Base-by-base conservation (phyloP, 2,329 filamentous ascomycete species). In the Calonectria crousiana region DNA sequence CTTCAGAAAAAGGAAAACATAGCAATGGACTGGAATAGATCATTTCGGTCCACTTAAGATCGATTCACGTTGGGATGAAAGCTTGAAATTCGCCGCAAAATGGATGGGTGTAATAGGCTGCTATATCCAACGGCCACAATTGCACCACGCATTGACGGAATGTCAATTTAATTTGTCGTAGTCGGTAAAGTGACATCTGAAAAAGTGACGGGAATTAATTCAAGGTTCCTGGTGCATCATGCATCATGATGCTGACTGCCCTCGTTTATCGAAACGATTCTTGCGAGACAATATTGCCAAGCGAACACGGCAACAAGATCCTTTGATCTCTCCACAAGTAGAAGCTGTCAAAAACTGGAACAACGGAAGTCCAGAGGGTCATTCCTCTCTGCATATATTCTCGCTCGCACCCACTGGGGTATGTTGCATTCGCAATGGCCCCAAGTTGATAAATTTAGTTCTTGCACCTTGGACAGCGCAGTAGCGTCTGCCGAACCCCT, bases 401-500 rank as follows among this genome's bases (percentile, higher is more conserved):
- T 58, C 36, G 14, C n/a, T 36, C 56, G 28, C 3, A 5, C 23
- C n/a, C 13, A 18, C 56, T 62, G 8, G 34, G 13, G 56, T 28
- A 26, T 36, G 20, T 38, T 41, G 23, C 36, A 62, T 62, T 44
- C 18, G 34, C 23, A 62, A 62, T 13, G 3, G n/a, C 6, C 14
- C 41, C 8, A 20, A 20, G 36, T 16, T 62, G n/a, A 41, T 41
- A 38, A 41, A 62, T 62, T 62, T 41, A 62, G 38, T 41, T 62
- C 38, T 30, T 41, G 56, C 38, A n/a, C 16, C 30, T 36, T 60
- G 38, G 38, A 23, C n/a, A 62, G 56, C 36, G 36, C 56, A 62
- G 56, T 62, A 62, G 56, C 36, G 56, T 62, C 56, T 62, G n/a
- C 28, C 14, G 56, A 62, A n/a, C 56, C 56, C 56, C 34, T 62